Base-by-base conservation (phyloP, 1,139 yeast species). In the Yueomyces sp. region DNA sequence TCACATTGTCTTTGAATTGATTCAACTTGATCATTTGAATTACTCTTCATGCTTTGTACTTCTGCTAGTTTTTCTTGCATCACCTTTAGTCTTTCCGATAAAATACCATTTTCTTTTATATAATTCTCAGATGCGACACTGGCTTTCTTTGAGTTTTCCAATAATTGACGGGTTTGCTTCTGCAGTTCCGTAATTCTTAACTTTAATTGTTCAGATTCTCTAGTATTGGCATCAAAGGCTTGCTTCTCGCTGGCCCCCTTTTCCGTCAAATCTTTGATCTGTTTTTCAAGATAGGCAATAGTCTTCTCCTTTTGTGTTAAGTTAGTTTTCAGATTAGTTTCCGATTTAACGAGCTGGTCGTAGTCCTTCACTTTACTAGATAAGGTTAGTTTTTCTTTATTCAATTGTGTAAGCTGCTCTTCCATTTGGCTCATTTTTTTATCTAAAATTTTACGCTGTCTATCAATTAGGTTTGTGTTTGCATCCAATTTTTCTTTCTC, bases 1-100 rank as follows among this genome's bases (percentile, higher is more conserved):
- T 87, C 95, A 45, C 80, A 75, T 59, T 87, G 94, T 49, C 78
- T 79, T 51, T 75, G 78, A 46, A 77, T 63, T 0, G 75, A 56
- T 47, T 78, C 84, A 12, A 75, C 68, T 47, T 79, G 79, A 34
- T 75, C 76, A 28, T 66, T 68, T 0, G 83, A 72, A 36, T 62
- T 40, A 7, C 69, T 56, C 48, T 72, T 76, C 27, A 73, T 65
- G 42, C 68, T 70, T 40, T 70, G 62, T 28, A 73, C 55, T 3
- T 70, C 64, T 29, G 74, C 78, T 46, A 69, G 70, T 47, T 76
- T 76, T 42, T 67, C 70, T 46, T 70, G 73, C 27, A 77, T 53
- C n/a, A 69, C 70, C 29, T 71, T 75, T 11, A 73, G 60, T 44
- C 77, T 73, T 42, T 73, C 75, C 3, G 62, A 53, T 8, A 77